Percentiles rank a stretch among this genome's conserved stretches.
phyloP scores from a whole-genome alignment of 176 grass and related monocot species.

The Oryza glaberrima region DNA sequence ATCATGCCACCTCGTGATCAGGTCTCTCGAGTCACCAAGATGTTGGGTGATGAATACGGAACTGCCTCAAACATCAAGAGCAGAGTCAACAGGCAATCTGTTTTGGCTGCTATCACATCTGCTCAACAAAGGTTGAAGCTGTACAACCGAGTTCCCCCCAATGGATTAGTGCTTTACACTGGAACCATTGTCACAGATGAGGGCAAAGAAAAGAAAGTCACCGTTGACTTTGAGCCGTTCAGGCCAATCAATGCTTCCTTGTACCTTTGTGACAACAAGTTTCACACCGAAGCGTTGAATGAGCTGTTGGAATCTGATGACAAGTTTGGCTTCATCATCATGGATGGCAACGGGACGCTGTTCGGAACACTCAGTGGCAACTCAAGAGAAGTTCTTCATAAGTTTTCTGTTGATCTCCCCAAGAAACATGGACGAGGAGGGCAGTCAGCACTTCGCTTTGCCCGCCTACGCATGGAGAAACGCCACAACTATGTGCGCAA shows the following conservation, averaged over 20 bases:
- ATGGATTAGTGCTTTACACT: constrained; percentile 43
- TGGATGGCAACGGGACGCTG: constrained; percentile 52
- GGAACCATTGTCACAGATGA: constrained; percentile 38
- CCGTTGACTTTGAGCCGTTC: constrained; percentile 48
- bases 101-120: constrained; percentile 45
- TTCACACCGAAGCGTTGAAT: constrained; percentile 48
- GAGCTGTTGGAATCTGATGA: constrained; percentile 54
- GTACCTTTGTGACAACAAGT: constrained; percentile 59
- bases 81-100: constrained; percentile 45
- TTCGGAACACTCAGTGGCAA: constrained; percentile 54
- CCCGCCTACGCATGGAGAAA: constrained; percentile 54
- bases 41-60: constrained; percentile 59
- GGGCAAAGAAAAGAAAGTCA: constrained; percentile 47
- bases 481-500: constrained; percentile 49
- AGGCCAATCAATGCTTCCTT: constrained; percentile 49
- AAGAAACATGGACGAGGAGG: constrained; percentile 59
- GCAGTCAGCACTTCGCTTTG: constrained; percentile 48
- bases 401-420: constrained; percentile 52
- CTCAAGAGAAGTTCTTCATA: constrained; percentile 45
- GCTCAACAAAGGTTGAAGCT: constrained; percentile 46
- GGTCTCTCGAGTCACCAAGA: constrained; percentile 45
- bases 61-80: constrained; percentile 53
- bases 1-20: constrained; percentile 56
- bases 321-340: constrained; percentile 55
- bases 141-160: constrained; percentile 37